Percentiles rank a stretch among this genome's conserved stretches.
Conservation (phyloP, 192 early-diverging fungal species). For the Fimicolochytrium jonesii region DNA sequence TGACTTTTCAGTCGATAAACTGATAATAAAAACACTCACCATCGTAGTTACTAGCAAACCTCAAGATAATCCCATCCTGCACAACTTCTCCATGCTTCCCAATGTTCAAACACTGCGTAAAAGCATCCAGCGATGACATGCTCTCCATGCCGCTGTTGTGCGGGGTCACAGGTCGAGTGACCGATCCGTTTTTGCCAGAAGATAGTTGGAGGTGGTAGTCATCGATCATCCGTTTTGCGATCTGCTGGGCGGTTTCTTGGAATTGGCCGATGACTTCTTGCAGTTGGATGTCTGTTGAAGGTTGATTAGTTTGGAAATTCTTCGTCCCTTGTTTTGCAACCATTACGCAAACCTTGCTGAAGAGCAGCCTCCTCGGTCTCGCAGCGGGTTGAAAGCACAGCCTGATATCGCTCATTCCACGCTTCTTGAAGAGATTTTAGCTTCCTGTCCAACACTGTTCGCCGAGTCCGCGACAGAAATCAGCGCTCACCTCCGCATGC, state of each 20-base stretch:
- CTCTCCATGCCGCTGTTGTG: too few species aligned
- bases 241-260: conserved; percentile 39
- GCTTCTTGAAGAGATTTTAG: too few species aligned
- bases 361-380: conserved; percentile 34
- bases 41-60: conserved; percentile 47
- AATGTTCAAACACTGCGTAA: neutral
- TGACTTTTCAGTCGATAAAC: too few species aligned
- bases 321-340: too few species aligned
- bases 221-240: conserved; percentile 44
- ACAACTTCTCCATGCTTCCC: conserved; percentile 12
- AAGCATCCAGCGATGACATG: conserved; percentile 4
- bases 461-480: too few species aligned
- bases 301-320: too few species aligned
- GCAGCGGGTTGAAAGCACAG: conserved; percentile 19
- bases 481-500: too few species aligned
- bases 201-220: conserved; percentile 43
- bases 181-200: too few species aligned
- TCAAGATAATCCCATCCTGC: conserved; percentile 40
- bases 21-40: conserved; percentile 16
- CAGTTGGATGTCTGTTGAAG: conserved; percentile 41
- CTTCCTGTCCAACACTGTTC: too few species aligned
- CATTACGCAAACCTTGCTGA: conserved; percentile 37
- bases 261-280: conserved; percentile 47
- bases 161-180: too few species aligned
- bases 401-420: conserved; percentile 44